Evolutionary conservation across 768 basidiomycete species (phyloP).

Genomic region (Russula sp.): DNA sequence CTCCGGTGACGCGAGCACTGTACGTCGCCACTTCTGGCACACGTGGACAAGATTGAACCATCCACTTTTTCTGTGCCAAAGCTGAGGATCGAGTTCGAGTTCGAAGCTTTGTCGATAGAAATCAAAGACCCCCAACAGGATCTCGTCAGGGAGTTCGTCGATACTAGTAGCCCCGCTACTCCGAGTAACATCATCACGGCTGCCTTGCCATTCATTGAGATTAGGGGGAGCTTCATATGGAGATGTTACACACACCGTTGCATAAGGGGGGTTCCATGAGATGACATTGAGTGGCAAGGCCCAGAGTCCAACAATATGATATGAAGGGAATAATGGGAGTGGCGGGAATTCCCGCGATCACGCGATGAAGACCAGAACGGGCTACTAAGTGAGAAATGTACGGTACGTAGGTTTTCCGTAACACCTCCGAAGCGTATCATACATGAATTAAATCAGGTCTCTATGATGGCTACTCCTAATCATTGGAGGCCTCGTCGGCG

Average conservation of each 20-base stretch:
- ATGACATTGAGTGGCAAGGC: too few relatives aligned
- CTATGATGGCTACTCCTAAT: conserved; percentile 1
- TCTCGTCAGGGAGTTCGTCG: not conserved
- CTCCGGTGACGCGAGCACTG: not conserved
- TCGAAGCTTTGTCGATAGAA: not conserved
- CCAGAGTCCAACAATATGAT: too few relatives aligned
- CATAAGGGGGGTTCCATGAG: too few relatives aligned
- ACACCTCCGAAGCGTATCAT: not conserved
- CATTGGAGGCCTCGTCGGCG: conserved; percentile 22
- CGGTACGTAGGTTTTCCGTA: too few relatives aligned
- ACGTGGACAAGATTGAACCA: conserved; percentile 1
- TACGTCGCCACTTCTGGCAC: not conserved
- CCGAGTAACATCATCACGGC: too few relatives aligned
- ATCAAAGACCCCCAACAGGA: not conserved
- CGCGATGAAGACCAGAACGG: too few relatives aligned
- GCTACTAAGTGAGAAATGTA: too few relatives aligned
- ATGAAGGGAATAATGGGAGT: not conserved
- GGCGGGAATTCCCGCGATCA: not conserved
- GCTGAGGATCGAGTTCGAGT: not conserved
- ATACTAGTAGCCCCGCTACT: not conserved
- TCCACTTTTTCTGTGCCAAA: not conserved
- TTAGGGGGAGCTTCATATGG: not conserved
- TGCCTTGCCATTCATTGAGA: too few relatives aligned
- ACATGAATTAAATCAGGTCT: conserved; percentile 1
- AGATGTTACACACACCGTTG: not conserved